A percentile compares a stretch with the other conserved stretches of the same genome.
phyloP scores from a whole-genome alignment of 306 rosid species.

The Vigna trinervia region DNA sequence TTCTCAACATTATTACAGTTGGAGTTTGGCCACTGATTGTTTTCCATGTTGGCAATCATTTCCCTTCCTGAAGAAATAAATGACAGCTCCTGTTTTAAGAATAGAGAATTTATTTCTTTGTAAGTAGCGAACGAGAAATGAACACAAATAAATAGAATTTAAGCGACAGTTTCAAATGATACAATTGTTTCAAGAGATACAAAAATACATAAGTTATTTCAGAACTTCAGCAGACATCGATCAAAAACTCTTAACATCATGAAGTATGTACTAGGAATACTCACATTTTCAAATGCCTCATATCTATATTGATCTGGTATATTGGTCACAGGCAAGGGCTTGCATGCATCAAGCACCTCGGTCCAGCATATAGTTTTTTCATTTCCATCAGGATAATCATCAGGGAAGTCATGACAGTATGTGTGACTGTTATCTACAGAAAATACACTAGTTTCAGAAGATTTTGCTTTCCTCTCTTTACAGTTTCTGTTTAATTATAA shows the following conservation, averaged over 20 bases:
- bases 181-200: constrained; percentile 23
- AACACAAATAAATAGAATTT: constrained; percentile 7
- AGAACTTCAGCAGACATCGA: constrained; percentile 30
- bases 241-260: constrained; percentile 6
- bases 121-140: constrained; percentile 12
- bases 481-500: constrained; percentile 20
- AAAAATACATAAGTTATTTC: constrained; percentile 12
- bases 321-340: constrained; percentile 44
- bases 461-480: constrained; percentile 38
- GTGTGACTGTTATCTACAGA: constrained; percentile 50
- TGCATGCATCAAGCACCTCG: constrained; percentile 55
- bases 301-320: constrained; percentile 49
- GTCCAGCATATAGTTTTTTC: constrained; percentile 62
- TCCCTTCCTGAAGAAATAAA: constrained; percentile 47
- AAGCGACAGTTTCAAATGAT: constrained; percentile 12
- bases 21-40: constrained; percentile 54
- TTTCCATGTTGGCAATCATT: constrained; percentile 55
- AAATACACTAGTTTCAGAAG: constrained; percentile 39
- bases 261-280: constrained; percentile 46
- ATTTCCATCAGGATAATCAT: constrained; percentile 51
- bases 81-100: constrained; percentile 61
- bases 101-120: constrained; percentile 25
- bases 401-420: constrained; percentile 46
- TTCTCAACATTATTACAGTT: constrained; percentile 49
- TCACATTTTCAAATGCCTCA: constrained; percentile 61